These are phyloP conservation scores for Colletotrichum siamense DNA, from an alignment of 2,329 filamentous ascomycete species.

Conservation along the genomic window DNA sequence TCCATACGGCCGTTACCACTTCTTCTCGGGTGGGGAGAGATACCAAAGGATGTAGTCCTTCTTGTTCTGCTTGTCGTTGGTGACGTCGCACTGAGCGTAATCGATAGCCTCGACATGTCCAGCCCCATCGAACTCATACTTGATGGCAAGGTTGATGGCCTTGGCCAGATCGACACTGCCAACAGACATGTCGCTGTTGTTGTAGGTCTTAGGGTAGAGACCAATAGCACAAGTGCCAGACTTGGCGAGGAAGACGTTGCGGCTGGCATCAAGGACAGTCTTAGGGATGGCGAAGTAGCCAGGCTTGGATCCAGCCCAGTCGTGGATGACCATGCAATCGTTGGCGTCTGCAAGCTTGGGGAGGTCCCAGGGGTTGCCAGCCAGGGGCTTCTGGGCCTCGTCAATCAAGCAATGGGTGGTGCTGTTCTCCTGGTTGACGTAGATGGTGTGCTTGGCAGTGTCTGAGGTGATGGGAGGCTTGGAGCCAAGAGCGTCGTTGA, in stretches of 20 bases:
- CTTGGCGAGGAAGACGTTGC: not conserved
- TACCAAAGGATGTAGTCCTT: not conserved
- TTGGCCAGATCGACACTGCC: not conserved
- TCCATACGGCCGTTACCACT: not conserved
- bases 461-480: not conserved
- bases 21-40: not conserved
- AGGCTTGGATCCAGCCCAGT: not conserved
- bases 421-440: not conserved
- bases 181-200: not conserved
- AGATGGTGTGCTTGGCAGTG: not conserved
- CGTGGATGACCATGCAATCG: not conserved
- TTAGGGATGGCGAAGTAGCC: not conserved
- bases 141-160: not conserved
- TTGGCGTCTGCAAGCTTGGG: not conserved
- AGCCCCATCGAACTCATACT: not conserved
- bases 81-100: not conserved
- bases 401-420: not conserved
- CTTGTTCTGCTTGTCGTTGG: not conserved
- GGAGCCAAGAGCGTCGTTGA: not conserved
- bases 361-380: not conserved
- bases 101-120: not conserved
- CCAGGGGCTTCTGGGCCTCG: not conserved
- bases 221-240: not conserved
- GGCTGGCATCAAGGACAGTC: not conserved
- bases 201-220: not conserved